Evolutionary conservation across 495 filamentous ascomycete species (phyloP).

Genomic region (Xylaria scruposa): DNA sequence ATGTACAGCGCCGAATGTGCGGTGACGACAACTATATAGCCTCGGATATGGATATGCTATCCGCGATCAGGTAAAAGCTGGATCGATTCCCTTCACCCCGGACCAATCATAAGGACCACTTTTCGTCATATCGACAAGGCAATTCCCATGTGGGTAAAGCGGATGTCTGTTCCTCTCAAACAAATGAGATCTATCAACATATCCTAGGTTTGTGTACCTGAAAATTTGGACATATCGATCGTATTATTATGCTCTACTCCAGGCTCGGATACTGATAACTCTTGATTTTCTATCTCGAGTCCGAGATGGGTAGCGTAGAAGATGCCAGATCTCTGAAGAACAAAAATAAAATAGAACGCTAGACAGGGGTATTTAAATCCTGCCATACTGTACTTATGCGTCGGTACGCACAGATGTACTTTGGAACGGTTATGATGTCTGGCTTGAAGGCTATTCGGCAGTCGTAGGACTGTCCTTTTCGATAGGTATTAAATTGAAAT

Average conservation of each 20-base stretch:
- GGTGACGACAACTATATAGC: conserved; percentile 1
- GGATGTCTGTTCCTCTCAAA: not conserved
- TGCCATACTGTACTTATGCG: not conserved
- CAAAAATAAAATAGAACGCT: conserved; percentile 9
- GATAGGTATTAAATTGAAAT: not conserved
- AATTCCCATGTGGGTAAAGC: not conserved
- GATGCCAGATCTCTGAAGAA: conserved; percentile 8
- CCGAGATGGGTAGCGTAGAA: not conserved
- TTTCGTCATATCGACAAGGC: conserved; percentile 19
- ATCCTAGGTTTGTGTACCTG: not conserved
- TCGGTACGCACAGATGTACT: not conserved
- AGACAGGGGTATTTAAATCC: conserved; percentile 10
- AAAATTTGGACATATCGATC: not conserved
- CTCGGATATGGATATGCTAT: conserved; percentile 20
- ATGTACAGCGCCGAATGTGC: conserved; percentile 2
- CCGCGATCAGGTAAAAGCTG: conserved; percentile 25
- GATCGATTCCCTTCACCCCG: conserved; percentile 17
- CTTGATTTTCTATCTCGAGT: not conserved
- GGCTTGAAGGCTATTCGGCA: not conserved
- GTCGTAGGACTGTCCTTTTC: not conserved
- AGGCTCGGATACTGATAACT: not conserved
- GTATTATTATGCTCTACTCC: not conserved
- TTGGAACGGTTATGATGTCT: not conserved
- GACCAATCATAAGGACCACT: conserved; percentile 21
- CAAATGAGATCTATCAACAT: not conserved